These are phyloP conservation scores for Leishmania braziliensis DNA, from an alignment of 208 protist genomes.

Conservation along the genomic window DNA sequence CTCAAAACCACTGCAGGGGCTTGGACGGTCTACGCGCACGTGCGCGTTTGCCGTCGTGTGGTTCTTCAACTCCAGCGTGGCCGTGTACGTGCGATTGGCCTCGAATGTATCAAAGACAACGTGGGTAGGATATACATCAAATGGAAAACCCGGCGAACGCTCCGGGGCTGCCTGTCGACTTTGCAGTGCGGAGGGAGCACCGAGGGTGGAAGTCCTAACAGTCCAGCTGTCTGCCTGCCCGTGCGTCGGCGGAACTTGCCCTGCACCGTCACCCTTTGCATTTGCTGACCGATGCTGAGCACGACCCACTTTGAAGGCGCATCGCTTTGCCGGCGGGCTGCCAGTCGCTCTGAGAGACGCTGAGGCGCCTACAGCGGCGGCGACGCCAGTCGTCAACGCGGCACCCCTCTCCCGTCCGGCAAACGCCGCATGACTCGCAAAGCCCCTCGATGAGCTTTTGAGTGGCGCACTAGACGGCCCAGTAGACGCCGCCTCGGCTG, in stretches of 20 bases:
- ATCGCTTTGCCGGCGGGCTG: not conserved
- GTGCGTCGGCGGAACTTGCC: not conserved
- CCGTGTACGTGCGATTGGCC: conserved; percentile 74
- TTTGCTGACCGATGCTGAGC: not conserved
- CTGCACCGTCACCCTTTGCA: not conserved
- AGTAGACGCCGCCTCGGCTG: not conserved
- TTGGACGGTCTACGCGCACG: conserved; percentile 80
- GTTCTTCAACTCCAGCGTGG: conserved; percentile 84
- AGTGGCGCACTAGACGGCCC: not conserved
- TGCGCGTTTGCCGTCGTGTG: conserved; percentile 71
- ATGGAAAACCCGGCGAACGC: conserved; percentile 39
- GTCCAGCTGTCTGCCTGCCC: not conserved
- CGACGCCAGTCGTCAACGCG: not conserved
- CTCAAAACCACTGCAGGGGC: conserved; percentile 67
- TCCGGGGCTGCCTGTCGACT: not conserved
- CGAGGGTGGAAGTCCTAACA: not conserved
- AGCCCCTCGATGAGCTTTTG: not conserved
- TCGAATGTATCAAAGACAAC: conserved; percentile 84
- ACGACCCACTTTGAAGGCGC: not conserved
- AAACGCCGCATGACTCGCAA: not conserved
- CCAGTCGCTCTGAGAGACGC: conserved; percentile 4
- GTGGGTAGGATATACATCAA: conserved; percentile 81
- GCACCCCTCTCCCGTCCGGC: not conserved
- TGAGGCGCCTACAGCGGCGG: conserved; percentile 1
- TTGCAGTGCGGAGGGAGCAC: not conserved